Percentiles rank a stretch among this genome's conserved stretches.
Evolutionary conservation across 2,329 filamentous ascomycete species (phyloP).

Genomic region (Fusarium illudens): DNA sequence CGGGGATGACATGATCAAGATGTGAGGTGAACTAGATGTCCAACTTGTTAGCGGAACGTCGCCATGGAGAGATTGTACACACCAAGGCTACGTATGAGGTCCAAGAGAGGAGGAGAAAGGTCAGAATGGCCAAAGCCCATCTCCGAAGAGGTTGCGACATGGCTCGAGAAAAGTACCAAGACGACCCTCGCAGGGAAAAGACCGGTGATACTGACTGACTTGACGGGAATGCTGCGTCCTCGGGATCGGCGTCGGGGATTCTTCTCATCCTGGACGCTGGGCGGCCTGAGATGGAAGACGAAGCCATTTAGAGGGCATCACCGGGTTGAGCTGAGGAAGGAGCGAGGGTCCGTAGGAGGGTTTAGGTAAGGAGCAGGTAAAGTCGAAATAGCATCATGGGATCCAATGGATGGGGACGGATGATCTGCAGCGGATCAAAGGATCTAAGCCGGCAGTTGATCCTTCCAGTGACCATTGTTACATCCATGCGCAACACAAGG

Average conservation of each 20-base stretch:
- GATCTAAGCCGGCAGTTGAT: background rate
- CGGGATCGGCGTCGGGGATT: background rate
- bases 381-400: background rate
- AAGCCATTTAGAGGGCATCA: constrained; percentile 27
- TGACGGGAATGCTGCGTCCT: constrained; percentile 25
- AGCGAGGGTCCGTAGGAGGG: background rate
- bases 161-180: background rate
- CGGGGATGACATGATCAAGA: background rate
- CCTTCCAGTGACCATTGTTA: background rate
- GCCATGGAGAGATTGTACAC: background rate
- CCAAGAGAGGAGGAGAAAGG: constrained; percentile 22
- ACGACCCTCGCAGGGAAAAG: constrained; percentile 1
- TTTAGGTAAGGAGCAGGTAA: background rate
- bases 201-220: background rate
- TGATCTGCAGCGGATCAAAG: background rate
- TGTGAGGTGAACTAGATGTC: constrained; percentile 23
- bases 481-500: background rate
- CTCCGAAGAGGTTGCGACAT: constrained; percentile 6
- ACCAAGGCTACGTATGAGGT: background rate
- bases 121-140: background rate
- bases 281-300: constrained; percentile 17
- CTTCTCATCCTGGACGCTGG: constrained; percentile 30
- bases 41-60: background rate
- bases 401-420: background rate
- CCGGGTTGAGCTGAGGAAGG: background rate